phyloP scores from a whole-genome alignment of 2,329 filamentous ascomycete species.

The Lecanoromycetidae sp. region DNA sequence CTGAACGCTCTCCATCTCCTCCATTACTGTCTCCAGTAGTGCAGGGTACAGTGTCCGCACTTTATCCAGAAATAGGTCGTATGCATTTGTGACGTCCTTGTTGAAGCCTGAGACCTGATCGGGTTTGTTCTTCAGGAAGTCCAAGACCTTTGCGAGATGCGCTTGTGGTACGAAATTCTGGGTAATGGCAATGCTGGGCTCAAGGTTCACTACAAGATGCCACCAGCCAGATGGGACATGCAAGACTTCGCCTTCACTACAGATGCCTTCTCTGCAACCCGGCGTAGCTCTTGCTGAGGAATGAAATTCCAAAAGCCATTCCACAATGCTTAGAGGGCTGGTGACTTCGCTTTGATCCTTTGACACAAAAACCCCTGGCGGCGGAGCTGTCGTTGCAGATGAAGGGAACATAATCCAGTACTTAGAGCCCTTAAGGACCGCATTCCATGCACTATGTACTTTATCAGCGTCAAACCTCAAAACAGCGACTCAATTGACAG shows the following conservation, averaged over 20 bases:
- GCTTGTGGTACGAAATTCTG: slow-evolving; percentile 83
- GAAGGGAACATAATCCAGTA: slow-evolving; percentile 99
- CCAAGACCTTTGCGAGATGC: slow-evolving; percentile 61
- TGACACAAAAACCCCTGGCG: slow-evolving; percentile 83
- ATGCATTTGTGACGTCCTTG: slow-evolving; percentile 58
- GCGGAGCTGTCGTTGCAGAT: slow-evolving; percentile 46
- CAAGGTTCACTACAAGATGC: slow-evolving; percentile 86
- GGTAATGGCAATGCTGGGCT: slow-evolving; percentile 74
- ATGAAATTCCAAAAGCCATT: slow-evolving; percentile 88
- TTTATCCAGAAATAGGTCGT: slow-evolving; percentile 59
- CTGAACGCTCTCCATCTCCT: slow-evolving; percentile 50
- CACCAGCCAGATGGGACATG: slow-evolving; percentile 95
- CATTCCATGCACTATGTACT: slow-evolving; percentile 65
- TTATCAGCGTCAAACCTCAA: neutral
- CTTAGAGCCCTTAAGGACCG: slow-evolving; percentile 75
- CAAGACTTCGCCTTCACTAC: slow-evolving; percentile 69
- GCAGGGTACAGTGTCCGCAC: slow-evolving; percentile 53
- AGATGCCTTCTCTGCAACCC: slow-evolving; percentile 78
- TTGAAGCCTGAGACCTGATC: slow-evolving; percentile 82
- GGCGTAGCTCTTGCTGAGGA: slow-evolving; percentile 61
- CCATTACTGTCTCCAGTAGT: slow-evolving; percentile 53
- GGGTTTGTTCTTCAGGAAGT: slow-evolving; percentile 67
- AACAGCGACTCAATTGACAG: neutral
- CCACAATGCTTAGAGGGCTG: slow-evolving; percentile 85
- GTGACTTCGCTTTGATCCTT: slow-evolving; percentile 87